phyloP scores from a whole-genome alignment of 495 filamentous ascomycete species.

The Astrothelium macrocarpum region DNA sequence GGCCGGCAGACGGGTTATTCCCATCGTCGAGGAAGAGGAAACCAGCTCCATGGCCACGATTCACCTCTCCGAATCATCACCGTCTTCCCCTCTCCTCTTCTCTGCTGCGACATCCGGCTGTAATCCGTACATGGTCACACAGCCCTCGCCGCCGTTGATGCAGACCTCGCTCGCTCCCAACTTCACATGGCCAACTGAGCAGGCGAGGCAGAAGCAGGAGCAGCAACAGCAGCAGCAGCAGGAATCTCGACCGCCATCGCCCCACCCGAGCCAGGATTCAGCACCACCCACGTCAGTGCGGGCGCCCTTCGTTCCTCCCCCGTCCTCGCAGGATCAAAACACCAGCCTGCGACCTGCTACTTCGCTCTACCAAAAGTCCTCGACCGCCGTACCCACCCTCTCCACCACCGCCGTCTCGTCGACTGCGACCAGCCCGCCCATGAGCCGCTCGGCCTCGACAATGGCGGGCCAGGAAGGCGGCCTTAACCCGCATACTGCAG shows the following conservation, averaged over 20 bases:
- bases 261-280: conserved; percentile 1
- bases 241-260: not conserved
- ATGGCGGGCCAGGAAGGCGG: conserved; percentile 5
- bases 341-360: conserved; percentile 4
- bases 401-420: conserved; percentile 10
- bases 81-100: not conserved
- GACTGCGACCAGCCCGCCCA: conserved; percentile 6
- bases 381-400: conserved; percentile 18
- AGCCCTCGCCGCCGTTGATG: not conserved
- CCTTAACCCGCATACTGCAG: conserved; percentile 38
- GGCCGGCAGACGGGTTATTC: not conserved
- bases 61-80: not conserved
- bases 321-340: not conserved
- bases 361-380: conserved; percentile 15
- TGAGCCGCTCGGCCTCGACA: not conserved
- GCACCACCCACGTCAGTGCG: not conserved
- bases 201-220: no score
- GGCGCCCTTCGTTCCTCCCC: not conserved
- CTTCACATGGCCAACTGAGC: conserved; percentile 1
- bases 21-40: conserved; percentile 3
- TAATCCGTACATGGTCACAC: not conserved
- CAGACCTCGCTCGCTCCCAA: not conserved
- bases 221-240: not conserved
- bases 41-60: conserved; percentile 1
- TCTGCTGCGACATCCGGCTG: not conserved